Conservation (phyloP, 805 yeast genomes). For the Pichia nakasei region DNA sequence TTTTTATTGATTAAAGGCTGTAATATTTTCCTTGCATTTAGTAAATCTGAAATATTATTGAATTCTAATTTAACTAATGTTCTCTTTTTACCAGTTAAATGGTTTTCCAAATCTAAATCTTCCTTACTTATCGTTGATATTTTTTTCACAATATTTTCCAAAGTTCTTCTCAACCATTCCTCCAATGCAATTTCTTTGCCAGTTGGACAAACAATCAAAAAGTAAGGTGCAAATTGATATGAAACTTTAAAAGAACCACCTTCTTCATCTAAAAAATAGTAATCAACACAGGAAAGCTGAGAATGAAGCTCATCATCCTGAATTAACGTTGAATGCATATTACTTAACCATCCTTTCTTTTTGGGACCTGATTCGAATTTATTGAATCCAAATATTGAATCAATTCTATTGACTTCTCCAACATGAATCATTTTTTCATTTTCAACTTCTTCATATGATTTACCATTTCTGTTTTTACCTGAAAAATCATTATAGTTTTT, state of each 20-base stretch:
- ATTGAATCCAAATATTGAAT: slow-evolving; percentile 81
- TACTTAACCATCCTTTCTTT: slow-evolving; percentile 82
- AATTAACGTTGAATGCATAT: slow-evolving; percentile 83
- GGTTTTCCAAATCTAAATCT: slow-evolving; percentile 77
- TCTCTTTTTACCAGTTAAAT: slow-evolving; percentile 66
- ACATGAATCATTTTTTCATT: slow-evolving; percentile 42
- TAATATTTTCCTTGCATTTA: slow-evolving; percentile 62
- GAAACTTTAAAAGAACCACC: slow-evolving; percentile 94
- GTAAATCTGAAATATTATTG: slow-evolving; percentile 63
- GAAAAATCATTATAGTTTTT: slow-evolving; percentile 10
- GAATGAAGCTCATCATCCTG: slow-evolving; percentile 47
- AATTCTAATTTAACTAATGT: slow-evolving; percentile 61
- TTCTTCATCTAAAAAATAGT: slow-evolving; percentile 89
- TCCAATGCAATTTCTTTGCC: slow-evolving; percentile 70
- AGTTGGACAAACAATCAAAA: slow-evolving; percentile 57
- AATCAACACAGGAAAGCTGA: slow-evolving; percentile 89
- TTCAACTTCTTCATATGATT: slow-evolving; percentile 8
- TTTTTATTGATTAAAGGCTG: slow-evolving; percentile 67
- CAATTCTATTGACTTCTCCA: slow-evolving; percentile 58
- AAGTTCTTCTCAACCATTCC: slow-evolving; percentile 60
- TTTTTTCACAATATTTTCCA: slow-evolving; percentile 57
- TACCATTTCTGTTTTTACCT: slow-evolving; percentile 1
- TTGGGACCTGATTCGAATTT: slow-evolving; percentile 64
- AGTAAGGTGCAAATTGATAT: slow-evolving; percentile 78
- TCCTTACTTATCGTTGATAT: slow-evolving; percentile 56